Evolutionary conservation across 768 basidiomycete species (phyloP).

Genomic region (Tubosaeta brunneosetosa): DNA sequence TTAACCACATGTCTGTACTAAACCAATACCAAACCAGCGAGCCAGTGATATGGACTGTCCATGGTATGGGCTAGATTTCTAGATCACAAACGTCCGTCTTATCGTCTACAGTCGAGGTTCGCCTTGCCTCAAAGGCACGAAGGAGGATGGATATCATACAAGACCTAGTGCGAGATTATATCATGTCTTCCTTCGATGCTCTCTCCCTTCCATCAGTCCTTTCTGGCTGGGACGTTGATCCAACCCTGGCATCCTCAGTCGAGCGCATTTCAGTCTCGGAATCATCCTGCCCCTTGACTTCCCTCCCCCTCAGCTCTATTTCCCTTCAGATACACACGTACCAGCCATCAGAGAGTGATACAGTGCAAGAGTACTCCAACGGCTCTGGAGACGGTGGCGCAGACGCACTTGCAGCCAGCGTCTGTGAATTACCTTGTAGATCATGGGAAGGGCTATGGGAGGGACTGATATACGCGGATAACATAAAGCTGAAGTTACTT

Average conservation of each 20-base stretch:
- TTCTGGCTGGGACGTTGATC: conserved; percentile 74
- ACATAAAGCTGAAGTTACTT: conserved; percentile 83
- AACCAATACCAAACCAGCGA: conserved; percentile 3
- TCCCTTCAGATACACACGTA: conserved; percentile 84
- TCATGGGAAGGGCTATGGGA: conserved; percentile 93
- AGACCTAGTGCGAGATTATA: conserved; percentile 53
- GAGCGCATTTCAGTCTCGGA: conserved; percentile 74
- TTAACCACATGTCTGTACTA: not conserved
- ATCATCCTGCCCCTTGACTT: conserved; percentile 53
- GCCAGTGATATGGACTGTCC: conserved; percentile 56
- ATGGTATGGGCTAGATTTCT: conserved; percentile 42
- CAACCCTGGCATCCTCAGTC: conserved; percentile 66
- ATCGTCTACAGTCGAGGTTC: conserved; percentile 67
- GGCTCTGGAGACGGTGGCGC: conserved; percentile 52
- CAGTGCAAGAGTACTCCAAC: conserved; percentile 70
- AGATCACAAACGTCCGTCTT: not conserved
- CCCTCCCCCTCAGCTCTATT: conserved; percentile 54
- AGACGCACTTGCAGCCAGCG: conserved; percentile 81
- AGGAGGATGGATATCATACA: conserved; percentile 74
- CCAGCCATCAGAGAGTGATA: conserved; percentile 64
- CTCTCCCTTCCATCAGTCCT: conserved; percentile 68
- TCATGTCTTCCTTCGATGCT: conserved; percentile 54
- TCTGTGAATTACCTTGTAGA: conserved; percentile 81
- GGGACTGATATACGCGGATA: conserved; percentile 76
- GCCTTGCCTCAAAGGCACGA: conserved; percentile 62